Base-by-base conservation (phyloP, 78 protist genomes). In the Dictyostelium capitatum region DNA sequence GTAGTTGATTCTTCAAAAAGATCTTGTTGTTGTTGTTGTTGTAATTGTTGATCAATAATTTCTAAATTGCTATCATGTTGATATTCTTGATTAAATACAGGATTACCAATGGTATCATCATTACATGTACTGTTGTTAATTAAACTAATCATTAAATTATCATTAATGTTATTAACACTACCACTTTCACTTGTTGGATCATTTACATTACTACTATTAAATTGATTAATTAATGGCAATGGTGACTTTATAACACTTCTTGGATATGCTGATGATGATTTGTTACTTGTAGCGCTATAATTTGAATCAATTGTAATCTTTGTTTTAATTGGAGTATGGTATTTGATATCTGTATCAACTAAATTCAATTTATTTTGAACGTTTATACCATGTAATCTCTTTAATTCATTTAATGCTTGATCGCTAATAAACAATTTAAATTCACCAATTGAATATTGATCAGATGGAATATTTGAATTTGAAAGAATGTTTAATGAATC, bases 381-480 rank as follows among this genome's bases (percentile, higher is more conserved):
- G 8, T 25, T 67, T 67, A 67, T 30, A 30, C 47, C 75, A 4
- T 4, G 8, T 37, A 51, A 51, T 65, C 6, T 65, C 4, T 30
- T 62, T 8, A 62, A 11, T 62, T 62, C 41, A 7, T 25, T 67
- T 67, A 67, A 67, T 67, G 75, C 75, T 2, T 4, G 8, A 30
- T 67, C 75, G 15, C 75, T 67, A 32, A 67, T 67, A 19, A 67
- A 67, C 37, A 67, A 67, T 32, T 32, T 32, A 32, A 30, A 67
- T 67, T 67, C 19, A 67, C 75, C 75, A 32, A 67, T 32, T 17
- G 75, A 67, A 32, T 67, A 67, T 12, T 32, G 19, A 1, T 12
- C 41, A 32, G 75, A 10, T 32, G 28, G 5, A 17, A 67, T 67
- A 32, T 15, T 28, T 15, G 48, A 25, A 5, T 4, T 11, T 14